Evolutionary conservation across 805 yeast genomes (phyloP).

Genomic region (Yarrowia hollandica): DNA sequence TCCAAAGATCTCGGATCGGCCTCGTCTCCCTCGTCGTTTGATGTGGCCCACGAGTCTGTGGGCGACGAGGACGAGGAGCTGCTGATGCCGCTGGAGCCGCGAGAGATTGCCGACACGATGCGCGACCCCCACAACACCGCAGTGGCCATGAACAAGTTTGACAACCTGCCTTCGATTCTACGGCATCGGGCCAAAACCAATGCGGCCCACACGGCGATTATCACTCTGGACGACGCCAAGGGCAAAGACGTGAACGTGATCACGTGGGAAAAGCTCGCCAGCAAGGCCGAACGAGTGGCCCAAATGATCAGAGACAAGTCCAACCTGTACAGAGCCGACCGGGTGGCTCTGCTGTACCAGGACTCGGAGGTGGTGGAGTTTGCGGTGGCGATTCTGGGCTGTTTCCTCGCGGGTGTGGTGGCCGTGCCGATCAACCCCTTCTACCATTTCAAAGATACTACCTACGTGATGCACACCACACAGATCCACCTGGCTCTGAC

Average conservation of each 20-base stretch:
- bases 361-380: slow-evolving; percentile 84
- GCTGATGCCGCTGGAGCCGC: slow-evolving; percentile 65
- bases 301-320: slow-evolving; percentile 73
- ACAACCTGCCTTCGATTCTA: slow-evolving; percentile 68
- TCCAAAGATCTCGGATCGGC: slow-evolving; percentile 27
- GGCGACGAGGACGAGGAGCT: slow-evolving; percentile 37
- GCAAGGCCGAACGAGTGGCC: slow-evolving; percentile 84
- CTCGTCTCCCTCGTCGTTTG: slow-evolving; percentile 29
- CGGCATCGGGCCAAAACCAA: slow-evolving; percentile 69
- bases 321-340: slow-evolving; percentile 73
- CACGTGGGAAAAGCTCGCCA: slow-evolving; percentile 85
- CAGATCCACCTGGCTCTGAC: slow-evolving; percentile 76
- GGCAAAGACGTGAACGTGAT: slow-evolving; percentile 79
- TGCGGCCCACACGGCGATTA: slow-evolving; percentile 67
- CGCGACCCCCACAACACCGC: slow-evolving; percentile 45
- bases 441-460: slow-evolving; percentile 65
- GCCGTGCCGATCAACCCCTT: slow-evolving; percentile 90
- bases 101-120: slow-evolving; percentile 46
- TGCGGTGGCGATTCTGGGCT: slow-evolving; percentile 81
- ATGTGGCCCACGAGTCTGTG: slow-evolving; percentile 10
- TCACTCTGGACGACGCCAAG: slow-evolving; percentile 61
- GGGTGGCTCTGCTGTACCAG: slow-evolving; percentile 81
- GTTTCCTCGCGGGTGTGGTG: slow-evolving; percentile 88
- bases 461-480: slow-evolving; percentile 68
- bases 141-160: slow-evolving; percentile 45